phyloP scores from a whole-genome alignment of 73 alveolate species.

The Paramecium tetraurelia region DNA sequence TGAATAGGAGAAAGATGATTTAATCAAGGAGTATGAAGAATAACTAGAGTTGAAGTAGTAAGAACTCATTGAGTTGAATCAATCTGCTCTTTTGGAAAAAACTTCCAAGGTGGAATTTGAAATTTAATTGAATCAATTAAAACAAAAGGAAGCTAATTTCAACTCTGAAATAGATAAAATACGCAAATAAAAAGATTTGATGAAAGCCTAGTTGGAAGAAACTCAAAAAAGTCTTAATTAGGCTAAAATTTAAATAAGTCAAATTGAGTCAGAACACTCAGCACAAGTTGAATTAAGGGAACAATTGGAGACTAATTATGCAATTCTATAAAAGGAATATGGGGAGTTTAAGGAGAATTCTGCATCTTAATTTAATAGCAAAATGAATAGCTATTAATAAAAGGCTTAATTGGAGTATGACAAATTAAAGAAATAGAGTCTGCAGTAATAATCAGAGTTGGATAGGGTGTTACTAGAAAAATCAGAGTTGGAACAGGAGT shows the following conservation, averaged over 20 bases:
- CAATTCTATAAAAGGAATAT: constrained; percentile 27
- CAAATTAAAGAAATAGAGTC: background rate
- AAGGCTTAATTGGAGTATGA: constrained; percentile 23
- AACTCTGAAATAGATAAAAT: background rate
- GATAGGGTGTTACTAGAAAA: background rate
- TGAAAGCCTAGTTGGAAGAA: constrained; percentile 26
- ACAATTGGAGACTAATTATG: constrained; percentile 20
- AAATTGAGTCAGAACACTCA: constrained; percentile 6
- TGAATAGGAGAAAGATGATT: constrained; percentile 5
- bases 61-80: background rate
- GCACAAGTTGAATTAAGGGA: constrained; percentile 33
- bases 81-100: background rate
- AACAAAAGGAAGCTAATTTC: background rate
- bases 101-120: constrained; percentile 1
- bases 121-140: background rate
- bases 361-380: background rate
- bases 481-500: constrained; percentile 18
- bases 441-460: background rate
- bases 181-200: background rate
- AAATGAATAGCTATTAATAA: background rate
- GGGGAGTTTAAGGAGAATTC: constrained; percentile 19
- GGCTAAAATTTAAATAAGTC: background rate
- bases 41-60: background rate
- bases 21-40: background rate
- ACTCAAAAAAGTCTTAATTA: background rate